Evolutionary conservation across 352 stramenopile genomes (phyloP).

Genomic region (Globisporangium parvum): DNA sequence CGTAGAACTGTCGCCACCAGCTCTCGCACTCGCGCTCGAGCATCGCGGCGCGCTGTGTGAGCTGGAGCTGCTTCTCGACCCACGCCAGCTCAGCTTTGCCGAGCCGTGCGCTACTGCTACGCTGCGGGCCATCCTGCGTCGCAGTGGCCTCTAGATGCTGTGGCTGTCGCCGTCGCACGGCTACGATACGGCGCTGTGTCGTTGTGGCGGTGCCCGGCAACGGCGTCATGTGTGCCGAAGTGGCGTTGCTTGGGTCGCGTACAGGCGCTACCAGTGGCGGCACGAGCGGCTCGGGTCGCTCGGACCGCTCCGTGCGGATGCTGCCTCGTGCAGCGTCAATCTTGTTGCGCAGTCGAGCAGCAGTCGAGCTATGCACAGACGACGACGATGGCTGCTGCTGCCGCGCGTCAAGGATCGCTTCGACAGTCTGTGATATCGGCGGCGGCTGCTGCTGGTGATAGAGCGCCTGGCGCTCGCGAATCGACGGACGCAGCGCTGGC

Average conservation of each 20-base stretch:
- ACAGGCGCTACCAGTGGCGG: constrained; percentile 6
- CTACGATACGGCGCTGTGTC: constrained; percentile 1
- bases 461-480: too few relatives aligned
- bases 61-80: constrained; percentile 61
- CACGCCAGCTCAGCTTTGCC: constrained; percentile 42
- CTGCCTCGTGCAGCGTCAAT: constrained; percentile 34
- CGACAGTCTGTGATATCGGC: constrained; percentile 26
- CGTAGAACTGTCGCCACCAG: constrained; percentile 50
- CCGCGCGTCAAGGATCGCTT: constrained; percentile 39
- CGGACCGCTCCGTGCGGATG: constrained; percentile 43
- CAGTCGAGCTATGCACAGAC: constrained; percentile 11
- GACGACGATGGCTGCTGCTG: background rate
- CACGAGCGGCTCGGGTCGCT: constrained; percentile 15
- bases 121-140: background rate
- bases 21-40: constrained; percentile 50
- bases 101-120: constrained; percentile 13
- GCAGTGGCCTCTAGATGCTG: background rate
- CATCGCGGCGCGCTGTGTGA: constrained; percentile 22
- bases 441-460: constrained; percentile 1
- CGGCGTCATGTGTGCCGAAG: background rate
- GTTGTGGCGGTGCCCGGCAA: background rate
- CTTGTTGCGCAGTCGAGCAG: constrained; percentile 24
- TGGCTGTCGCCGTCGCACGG: constrained; percentile 23
- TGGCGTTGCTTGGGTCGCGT: background rate
- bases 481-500: background rate